Evolutionary conservation across 495 filamentous ascomycete genomes (phyloP), one percentile per base, ranked within the genome.

Genomic region (Hypoxylon fragiforme): DNA sequence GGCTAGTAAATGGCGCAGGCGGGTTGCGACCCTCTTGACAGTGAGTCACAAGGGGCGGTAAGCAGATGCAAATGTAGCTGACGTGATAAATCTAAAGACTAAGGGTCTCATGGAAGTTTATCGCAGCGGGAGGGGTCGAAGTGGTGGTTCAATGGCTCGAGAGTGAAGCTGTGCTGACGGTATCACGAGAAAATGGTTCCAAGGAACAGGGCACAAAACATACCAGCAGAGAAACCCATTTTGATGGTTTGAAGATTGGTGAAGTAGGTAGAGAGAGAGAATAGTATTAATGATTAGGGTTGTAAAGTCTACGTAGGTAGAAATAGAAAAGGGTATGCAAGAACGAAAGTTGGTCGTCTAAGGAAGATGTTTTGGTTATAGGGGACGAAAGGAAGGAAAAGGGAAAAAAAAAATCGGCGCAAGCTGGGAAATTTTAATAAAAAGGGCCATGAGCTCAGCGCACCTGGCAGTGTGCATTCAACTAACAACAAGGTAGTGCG

Each of bases 331-430:
- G 58, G 38, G 62, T 52, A 37, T 55, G 30, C 28, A n/a, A 71
- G 64, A 72, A 75, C 73, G 62, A 67, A 63, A 70, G 50, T 70
- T 67, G 66, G 72, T 76, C 63, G 70, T 67, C 76, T 77, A 80
- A 72, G 59, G 74, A 9, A 28, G 9, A 28, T 28, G 24, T 28
- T 28, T 28, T 28, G 18, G 41, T 48, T 45, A 55, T 54, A 53
- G 48, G 21, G 32, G 59, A 55, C 43, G 62, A 26, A 41, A 43
- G 50, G 20, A 66, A 58, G 60, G 48, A 44, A 69, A 63, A 44
- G 47, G 42, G n/a, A n/a, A n/a, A 57, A 60, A 61, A 56, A 67
- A 58, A 61, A 62, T 65, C 54, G 67, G 63, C 54, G 57, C 59
- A 74, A 60, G 73, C 73, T 65, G 69, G 64, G 58, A 56, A 63